phyloP scores from a whole-genome alignment of 2,329 filamentous ascomycete genomes.

The Penicillium sp. region DNA sequence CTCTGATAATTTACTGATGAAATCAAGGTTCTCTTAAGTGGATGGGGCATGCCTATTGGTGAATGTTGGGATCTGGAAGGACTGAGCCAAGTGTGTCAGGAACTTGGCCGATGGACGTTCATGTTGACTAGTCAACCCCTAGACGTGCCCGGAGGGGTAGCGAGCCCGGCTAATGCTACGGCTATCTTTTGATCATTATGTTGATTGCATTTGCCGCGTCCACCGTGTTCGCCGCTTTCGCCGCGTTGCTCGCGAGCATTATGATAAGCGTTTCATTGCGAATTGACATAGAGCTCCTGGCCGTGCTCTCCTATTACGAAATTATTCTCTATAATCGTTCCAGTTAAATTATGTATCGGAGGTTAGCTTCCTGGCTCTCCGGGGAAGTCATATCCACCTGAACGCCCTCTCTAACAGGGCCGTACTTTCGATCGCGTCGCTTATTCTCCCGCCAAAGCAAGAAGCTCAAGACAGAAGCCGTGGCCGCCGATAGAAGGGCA shows the following conservation, averaged over 20 bases:
- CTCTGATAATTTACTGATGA: background rate
- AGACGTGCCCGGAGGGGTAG: constrained; percentile 24
- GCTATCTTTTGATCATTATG: constrained; percentile 19
- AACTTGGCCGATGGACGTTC: constrained; percentile 41
- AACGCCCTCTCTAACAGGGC: constrained; percentile 20
- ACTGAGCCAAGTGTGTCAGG: constrained; percentile 33
- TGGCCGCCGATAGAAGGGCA: constrained; percentile 59
- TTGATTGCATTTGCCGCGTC: background rate
- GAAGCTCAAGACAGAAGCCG: constrained; percentile 57
- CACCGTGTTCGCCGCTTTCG: too few relatives aligned
- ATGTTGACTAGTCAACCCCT: constrained; percentile 45
- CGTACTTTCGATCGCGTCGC: constrained; percentile 56
- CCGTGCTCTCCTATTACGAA: too few relatives aligned
- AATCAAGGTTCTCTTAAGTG: constrained; percentile 32
- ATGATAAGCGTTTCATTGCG: background rate
- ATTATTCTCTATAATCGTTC: too few relatives aligned
- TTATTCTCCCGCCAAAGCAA: constrained; percentile 63
- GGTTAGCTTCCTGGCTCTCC: background rate
- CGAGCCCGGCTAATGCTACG: constrained; percentile 24
- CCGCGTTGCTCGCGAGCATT: background rate
- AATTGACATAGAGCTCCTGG: background rate
- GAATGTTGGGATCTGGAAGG: constrained; percentile 43
- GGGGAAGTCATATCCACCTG: constrained; percentile 3
- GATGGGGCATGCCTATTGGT: constrained; percentile 48
- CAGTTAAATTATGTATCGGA: background rate